Evolutionary conservation across 805 yeast genomes (phyloP), one percentile per base, ranked within the genome.

Genomic region (Ogataea degrootiae): DNA sequence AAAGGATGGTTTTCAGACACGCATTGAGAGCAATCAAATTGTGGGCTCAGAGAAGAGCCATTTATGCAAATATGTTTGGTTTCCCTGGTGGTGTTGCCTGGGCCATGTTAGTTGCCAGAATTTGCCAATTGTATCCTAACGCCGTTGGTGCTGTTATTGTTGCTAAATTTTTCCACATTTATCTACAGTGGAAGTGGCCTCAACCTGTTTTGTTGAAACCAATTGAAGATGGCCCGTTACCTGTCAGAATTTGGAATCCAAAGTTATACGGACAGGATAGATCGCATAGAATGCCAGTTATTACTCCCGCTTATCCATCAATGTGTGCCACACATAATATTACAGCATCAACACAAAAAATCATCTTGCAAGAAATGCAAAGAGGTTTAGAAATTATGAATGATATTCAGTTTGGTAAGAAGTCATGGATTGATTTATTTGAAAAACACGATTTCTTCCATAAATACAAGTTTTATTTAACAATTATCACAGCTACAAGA

Each of bases 1-100:
- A 90, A 56, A 91, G 94, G 16, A 84, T 88, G 17, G 95, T 88
- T 2, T 94, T 94, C 73, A 87, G 89, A 61, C 91, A 90, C 57
- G 96, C 97, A 1, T 71, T 94, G 48, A 74, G 99, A 54, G 91
- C 96, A 15, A 87, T 94, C 53, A 94, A 94, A 66, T 74, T 94
- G 60, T 94, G 99, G 99, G 99, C 99, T 0, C 92, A 90, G 62
- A 80, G 90, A 59, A 76, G 98, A 43, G 98, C 97, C 0, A 80
- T 94, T 15, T 94, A 94, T 68, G 97, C 88, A 6, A 94, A 94
- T 62, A 85, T 94, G 40, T 88, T 85, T 76, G 99, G 99, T 0
- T 94, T 92, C 68, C 99, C 98, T 1, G 99, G 99, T 60, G 99
- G 99, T 67, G 99, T 94, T 42, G 99, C 99, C 1, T 94, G 99